phyloP scores from a whole-genome alignment of 1,139 yeast species.

The Geotrichum reessii region DNA sequence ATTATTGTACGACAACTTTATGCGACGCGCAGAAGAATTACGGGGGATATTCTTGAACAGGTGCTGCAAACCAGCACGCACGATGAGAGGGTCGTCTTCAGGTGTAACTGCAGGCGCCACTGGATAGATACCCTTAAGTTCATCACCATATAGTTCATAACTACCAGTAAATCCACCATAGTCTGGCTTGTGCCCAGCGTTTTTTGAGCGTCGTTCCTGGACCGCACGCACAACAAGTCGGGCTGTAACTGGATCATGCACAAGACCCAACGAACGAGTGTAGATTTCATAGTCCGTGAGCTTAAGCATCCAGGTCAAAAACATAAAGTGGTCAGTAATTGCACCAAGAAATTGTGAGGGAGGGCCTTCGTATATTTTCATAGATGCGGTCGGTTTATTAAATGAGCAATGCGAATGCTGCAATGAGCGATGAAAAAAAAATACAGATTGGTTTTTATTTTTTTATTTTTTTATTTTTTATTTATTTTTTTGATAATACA shows the following conservation, averaged over 20 bases:
- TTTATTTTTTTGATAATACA: too few relatives aligned
- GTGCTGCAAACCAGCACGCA: not conserved
- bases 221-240: not conserved
- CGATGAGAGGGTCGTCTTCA: not conserved
- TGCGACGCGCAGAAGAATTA: not conserved
- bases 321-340: not conserved
- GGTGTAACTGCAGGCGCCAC: not conserved
- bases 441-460: not conserved
- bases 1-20: constrained; percentile 10
- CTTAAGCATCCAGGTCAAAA: not conserved
- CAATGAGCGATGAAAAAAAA: not conserved
- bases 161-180: not conserved
- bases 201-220: not conserved
- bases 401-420: not conserved
- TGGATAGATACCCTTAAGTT: not conserved
- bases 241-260: not conserved
- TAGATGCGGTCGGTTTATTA: not conserved
- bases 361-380: constrained; percentile 1
- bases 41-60: not conserved
- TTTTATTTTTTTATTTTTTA: too few relatives aligned
- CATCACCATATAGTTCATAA: not conserved
- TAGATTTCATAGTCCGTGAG: not conserved
- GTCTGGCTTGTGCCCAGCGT: not conserved
- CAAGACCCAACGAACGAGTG: not conserved
- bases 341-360: constrained; percentile 4